Base-by-base conservation (phyloP, 2,329 filamentous ascomycete genomes). In the Penicillium fuscoglaucum region DNA sequence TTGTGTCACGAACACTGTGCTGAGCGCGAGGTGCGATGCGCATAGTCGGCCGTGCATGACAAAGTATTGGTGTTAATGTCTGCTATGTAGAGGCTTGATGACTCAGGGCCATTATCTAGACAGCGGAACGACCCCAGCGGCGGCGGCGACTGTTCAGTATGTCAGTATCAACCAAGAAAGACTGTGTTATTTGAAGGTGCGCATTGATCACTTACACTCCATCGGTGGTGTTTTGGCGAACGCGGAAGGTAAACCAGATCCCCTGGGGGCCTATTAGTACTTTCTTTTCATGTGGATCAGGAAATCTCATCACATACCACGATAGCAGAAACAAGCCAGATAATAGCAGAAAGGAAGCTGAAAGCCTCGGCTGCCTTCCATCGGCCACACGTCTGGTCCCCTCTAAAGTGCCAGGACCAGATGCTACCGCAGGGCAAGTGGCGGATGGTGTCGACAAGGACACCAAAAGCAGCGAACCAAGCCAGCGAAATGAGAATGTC, bases 301-400 rank as follows among this genome's bases (percentile, higher is more conserved):
- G 15, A 3, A 17, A 13, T 35, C 1, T 65, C 67, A 39, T 37
- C 5, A 69, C 71, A 40, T 68, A 78, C 75, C 81, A 90, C 69
- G 21, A 88, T 68, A 17, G 82, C 82, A 47, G 86, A 89, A 13
- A 79, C 83, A 41, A 91, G 82, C 89, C 89, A 92, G 69, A 87
- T 79, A 64, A 90, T 81, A 55, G 87, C 87, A 2, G 86, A 87
- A 55, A 91, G 74, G 76, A 92, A 92, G 49, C 82, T 78, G 69
- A 92, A 91, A 5, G 88, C 88, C 66, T 90, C 83, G 61, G 84
- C 80, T 41, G 90, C 84, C 76, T 89, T 90, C 83, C 85, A 90
- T 66, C 85, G 83, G 58, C 84, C 81, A 74, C 90, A 93, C n/a
- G 73, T 71, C 46, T 82, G 76, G 62, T 79, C 76, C 47, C 71